These are phyloP conservation scores for Kalanchoe fedtschenkoi DNA, from an alignment of 164 flowering plant species.

Conservation along the genomic window DNA sequence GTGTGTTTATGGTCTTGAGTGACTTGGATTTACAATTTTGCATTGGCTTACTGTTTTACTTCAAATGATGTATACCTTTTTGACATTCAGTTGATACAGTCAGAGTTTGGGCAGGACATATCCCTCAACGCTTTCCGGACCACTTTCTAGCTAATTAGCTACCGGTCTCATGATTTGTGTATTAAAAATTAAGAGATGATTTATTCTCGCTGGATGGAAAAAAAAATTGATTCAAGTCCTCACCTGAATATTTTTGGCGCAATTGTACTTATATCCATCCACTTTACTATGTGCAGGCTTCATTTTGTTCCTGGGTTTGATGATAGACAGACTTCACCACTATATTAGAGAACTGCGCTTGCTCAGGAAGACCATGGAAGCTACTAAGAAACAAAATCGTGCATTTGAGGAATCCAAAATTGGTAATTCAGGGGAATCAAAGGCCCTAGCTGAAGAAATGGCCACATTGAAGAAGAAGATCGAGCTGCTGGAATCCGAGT, in stretches of 20 bases:
- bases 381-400: constrained; percentile 33
- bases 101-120: too few species aligned
- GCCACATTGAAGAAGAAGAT: constrained; percentile 18
- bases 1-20: too few species aligned
- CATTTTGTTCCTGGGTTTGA: constrained; percentile 36
- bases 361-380: constrained; percentile 46
- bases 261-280: not conserved
- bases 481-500: constrained; percentile 31
- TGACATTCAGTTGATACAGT: too few species aligned
- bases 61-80: too few species aligned
- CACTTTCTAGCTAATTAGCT: too few species aligned
- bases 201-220: too few species aligned
- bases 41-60: too few species aligned
- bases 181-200: too few species aligned
- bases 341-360: constrained; percentile 48
- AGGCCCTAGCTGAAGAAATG: constrained; percentile 24
- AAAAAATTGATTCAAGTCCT: not conserved
- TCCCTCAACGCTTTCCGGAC: too few species aligned
- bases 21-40: too few species aligned
- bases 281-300: constrained; percentile 34
- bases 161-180: too few species aligned
- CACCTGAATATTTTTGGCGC: not conserved
- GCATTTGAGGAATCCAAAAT: constrained; percentile 26
- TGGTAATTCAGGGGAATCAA: constrained; percentile 17
- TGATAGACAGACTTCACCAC: constrained; percentile 58